These are phyloP conservation scores for Candida glucosophila DNA, from an alignment of 1,139 yeast genomes.

Conservation along the genomic window DNA sequence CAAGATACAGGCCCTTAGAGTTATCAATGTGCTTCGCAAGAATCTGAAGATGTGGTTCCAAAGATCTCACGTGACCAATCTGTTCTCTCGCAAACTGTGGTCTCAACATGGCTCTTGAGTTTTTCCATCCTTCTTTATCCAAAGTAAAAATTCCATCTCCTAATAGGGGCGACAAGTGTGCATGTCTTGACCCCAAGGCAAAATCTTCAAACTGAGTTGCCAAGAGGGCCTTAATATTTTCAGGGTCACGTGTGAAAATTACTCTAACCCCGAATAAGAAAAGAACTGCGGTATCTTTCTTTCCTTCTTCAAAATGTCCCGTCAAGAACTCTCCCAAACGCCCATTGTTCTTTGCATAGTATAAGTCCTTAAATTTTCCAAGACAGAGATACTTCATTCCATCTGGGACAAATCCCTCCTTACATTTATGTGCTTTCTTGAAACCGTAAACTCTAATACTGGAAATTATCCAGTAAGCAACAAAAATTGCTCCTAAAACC, in stretches of 20 bases:
- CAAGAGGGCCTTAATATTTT: constrained; percentile 27
- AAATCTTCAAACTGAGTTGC: constrained; percentile 44
- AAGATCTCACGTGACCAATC: constrained; percentile 33
- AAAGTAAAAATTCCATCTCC: constrained; percentile 55
- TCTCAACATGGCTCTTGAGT: constrained; percentile 45
- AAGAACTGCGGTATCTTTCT: constrained; percentile 21
- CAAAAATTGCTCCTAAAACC: no score
- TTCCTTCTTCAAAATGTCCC: constrained; percentile 8
- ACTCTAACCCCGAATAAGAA: constrained; percentile 18
- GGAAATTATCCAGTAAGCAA: no score
- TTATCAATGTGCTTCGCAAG: constrained; percentile 22
- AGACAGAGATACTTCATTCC: no score
- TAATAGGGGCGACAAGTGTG: constrained; percentile 32
- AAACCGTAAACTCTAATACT: constrained; percentile 4
- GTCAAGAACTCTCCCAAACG: constrained; percentile 14
- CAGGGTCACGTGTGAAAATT: constrained; percentile 19
- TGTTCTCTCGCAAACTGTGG: constrained; percentile 49
- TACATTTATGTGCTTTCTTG: constrained; percentile 13
- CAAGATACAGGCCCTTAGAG: constrained; percentile 15
- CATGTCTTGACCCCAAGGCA: constrained; percentile 39
- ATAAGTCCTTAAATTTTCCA: no score
- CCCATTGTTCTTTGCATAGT: constrained; percentile 16
- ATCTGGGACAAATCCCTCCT: constrained; percentile 6
- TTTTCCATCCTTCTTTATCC: constrained; percentile 51
- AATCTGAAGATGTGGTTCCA: constrained; percentile 38